Evolutionary conservation across 345 rosid genomes (phyloP), one percentile per base, ranked within the genome.

Genomic region (Corchorus capsularis): DNA sequence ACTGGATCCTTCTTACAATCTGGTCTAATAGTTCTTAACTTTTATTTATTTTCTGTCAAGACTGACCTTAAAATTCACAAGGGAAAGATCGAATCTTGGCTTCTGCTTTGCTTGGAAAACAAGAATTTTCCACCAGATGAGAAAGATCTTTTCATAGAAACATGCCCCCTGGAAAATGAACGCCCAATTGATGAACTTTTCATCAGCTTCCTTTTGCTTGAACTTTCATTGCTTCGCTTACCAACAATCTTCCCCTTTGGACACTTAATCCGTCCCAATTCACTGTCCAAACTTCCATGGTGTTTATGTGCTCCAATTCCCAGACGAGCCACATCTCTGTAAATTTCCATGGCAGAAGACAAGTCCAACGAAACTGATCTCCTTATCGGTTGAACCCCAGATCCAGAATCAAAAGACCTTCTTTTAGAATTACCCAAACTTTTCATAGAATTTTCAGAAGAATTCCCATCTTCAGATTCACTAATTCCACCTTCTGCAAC

Each of bases 361-460:
- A 73, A 79, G 85, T 84, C 89, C 82, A 90, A 70, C 0, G 94
- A 93, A 62, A 82, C 73, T 0, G 95, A 93, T 71, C 94, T 79
- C 85, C 89, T 87, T 71, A 78, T 61, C 4, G 83, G 73, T 55
- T 79, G 82, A 69, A 71, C 43, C 39, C 74, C 78, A 15, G 71
- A 11, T 9, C 69, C 84, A 65, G 74, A 55, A 63, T 59, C 73
- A 68, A 45, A 69, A 50, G 16, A 12, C 15, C 63, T 83, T 32
- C 41, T 50, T 39, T 57, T 52, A 14, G 71, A 69, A 27, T 4
- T 52, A 35, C 43, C 2, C 39, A 27, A 49, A 63, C 2, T 49
- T 73, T 57, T 70, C 49, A 67, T 78, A 12, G 79, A 73, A 20
- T 73, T 72, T 11, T 64, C 78, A 63, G 27, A 9, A 4, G 37